Conservation (phyloP, 495 filamentous ascomycete genomes). For the Oleoguttula mirabilis region DNA sequence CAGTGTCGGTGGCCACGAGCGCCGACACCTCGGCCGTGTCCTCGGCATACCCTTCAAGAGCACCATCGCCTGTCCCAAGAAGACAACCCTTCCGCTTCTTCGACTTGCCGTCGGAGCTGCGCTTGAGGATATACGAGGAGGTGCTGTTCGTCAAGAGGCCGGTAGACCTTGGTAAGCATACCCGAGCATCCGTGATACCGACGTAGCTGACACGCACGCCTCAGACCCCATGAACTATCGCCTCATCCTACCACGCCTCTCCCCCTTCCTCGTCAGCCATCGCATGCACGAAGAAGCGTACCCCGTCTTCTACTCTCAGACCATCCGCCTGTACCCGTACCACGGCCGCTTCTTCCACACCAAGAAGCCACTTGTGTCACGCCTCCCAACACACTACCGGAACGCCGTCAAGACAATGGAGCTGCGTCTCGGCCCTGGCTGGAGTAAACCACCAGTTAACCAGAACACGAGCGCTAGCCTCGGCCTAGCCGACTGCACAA, state of each 20-base stretch:
- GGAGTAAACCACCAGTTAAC: conserved; percentile 57
- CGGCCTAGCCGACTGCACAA: conserved; percentile 51
- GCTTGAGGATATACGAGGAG: conserved; percentile 54
- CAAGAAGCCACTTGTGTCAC: conserved; percentile 50
- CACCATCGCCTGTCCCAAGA: conserved; percentile 8
- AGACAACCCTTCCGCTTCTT: conserved; percentile 55
- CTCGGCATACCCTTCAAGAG: conserved; percentile 2
- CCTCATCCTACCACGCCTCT: conserved; percentile 42
- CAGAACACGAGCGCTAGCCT: conserved; percentile 48
- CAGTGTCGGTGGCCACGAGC: conserved; percentile 1
- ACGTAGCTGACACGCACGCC: background rate
- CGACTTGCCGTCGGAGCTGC: conserved; percentile 65
- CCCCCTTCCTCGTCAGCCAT: conserved; percentile 49
- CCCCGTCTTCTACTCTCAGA: conserved; percentile 64
- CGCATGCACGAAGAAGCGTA: conserved; percentile 61
- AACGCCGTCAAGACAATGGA: conserved; percentile 55
- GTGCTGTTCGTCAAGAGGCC: conserved; percentile 44
- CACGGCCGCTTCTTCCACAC: conserved; percentile 56
- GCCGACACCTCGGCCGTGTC: conserved; percentile 5
- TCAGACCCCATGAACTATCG: conserved; percentile 51
- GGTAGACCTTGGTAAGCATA: conserved; percentile 46
- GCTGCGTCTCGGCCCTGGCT: conserved; percentile 69
- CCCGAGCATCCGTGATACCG: too few species aligned
- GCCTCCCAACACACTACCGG: conserved; percentile 55
- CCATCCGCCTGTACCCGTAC: conserved; percentile 61